phyloP scores from a whole-genome alignment of 768 basidiomycete genomes.

The Lentinus brumalis region DNA sequence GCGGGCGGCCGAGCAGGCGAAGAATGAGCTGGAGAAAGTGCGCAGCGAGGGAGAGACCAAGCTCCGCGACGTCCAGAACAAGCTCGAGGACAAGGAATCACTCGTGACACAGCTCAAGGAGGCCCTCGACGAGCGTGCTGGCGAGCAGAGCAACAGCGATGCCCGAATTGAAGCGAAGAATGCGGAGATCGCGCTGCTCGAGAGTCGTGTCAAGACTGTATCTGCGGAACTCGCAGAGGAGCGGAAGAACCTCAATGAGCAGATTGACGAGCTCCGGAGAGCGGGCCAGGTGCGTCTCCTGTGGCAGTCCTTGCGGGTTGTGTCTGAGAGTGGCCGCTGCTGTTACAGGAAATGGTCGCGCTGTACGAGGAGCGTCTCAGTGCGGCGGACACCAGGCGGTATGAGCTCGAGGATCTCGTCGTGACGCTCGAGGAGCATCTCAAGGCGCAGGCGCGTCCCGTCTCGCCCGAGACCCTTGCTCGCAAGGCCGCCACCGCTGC shows the following conservation, averaged over 20 bases:
- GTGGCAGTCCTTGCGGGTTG: neutral
- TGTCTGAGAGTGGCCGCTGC: constrained; percentile 13
- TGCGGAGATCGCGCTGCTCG: constrained; percentile 59
- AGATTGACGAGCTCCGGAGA: constrained; percentile 82
- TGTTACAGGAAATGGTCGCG: constrained; percentile 82
- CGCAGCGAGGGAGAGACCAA: constrained; percentile 48
- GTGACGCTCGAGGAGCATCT: constrained; percentile 57
- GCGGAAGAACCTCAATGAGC: constrained; percentile 62
- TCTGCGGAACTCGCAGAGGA: constrained; percentile 56
- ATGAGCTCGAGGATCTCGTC: constrained; percentile 75
- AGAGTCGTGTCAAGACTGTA: constrained; percentile 46
- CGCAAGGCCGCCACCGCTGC: constrained; percentile 65
- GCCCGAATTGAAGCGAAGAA: constrained; percentile 57
- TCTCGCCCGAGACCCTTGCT: constrained; percentile 37
- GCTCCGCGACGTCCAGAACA: constrained; percentile 44
- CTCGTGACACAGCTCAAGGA: constrained; percentile 53
- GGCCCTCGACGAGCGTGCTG: constrained; percentile 53
- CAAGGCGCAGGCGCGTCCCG: constrained; percentile 33
- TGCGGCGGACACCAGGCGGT: constrained; percentile 66
- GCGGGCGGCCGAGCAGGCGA: constrained; percentile 38
- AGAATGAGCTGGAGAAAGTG: constrained; percentile 47
- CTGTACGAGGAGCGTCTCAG: constrained; percentile 90
- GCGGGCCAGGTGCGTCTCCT: constrained; percentile 76
- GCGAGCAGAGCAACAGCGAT: constrained; percentile 49
- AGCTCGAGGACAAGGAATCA: constrained; percentile 46